Percentiles rank a stretch among this genome's conserved stretches.
Evolutionary conservation across 2,329 filamentous ascomycete genomes (phyloP).

Genomic region (Phialocephala sp.): DNA sequence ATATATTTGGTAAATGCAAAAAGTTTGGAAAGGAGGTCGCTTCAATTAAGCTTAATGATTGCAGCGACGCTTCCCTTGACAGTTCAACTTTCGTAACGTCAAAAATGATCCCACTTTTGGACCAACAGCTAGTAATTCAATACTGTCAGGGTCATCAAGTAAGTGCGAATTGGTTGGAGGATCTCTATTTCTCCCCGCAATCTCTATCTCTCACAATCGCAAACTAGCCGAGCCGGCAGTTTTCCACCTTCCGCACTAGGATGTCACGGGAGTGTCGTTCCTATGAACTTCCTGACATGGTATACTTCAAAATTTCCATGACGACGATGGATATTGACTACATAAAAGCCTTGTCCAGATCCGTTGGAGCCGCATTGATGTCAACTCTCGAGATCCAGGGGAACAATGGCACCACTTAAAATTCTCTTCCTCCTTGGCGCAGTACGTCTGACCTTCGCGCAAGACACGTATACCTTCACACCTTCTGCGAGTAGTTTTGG

Average conservation of each 20-base stretch:
- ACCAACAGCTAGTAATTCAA: slow-evolving; percentile 1
- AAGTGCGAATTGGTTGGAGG: not conserved
- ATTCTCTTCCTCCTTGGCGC: not conserved
- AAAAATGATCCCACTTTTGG: no score
- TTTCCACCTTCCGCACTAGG: slow-evolving; percentile 6
- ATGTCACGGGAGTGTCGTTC: slow-evolving; percentile 2
- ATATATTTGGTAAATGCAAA: no score
- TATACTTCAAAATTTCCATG: not conserved
- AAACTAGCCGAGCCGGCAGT: slow-evolving; percentile 1
- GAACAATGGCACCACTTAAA: not conserved
- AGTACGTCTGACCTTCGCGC: not conserved
- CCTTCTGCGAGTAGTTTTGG: slow-evolving; percentile 14
- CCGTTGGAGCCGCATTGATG: not conserved
- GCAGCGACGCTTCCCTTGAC: no score
- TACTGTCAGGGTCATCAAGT: not conserved
- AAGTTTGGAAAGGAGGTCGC: no score
- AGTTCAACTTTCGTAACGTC: no score
- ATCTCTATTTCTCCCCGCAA: slow-evolving; percentile 1
- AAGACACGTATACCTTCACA: not conserved
- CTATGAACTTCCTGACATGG: slow-evolving; percentile 5
- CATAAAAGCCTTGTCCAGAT: not conserved
- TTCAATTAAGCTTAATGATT: no score
- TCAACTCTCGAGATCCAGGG: not conserved
- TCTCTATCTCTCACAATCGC: slow-evolving; percentile 2
- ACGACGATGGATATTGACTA: not conserved